These are phyloP conservation scores for Hypoxylon sp. DNA, from an alignment of 2,329 filamentous ascomycete species.

Conservation along the genomic window DNA sequence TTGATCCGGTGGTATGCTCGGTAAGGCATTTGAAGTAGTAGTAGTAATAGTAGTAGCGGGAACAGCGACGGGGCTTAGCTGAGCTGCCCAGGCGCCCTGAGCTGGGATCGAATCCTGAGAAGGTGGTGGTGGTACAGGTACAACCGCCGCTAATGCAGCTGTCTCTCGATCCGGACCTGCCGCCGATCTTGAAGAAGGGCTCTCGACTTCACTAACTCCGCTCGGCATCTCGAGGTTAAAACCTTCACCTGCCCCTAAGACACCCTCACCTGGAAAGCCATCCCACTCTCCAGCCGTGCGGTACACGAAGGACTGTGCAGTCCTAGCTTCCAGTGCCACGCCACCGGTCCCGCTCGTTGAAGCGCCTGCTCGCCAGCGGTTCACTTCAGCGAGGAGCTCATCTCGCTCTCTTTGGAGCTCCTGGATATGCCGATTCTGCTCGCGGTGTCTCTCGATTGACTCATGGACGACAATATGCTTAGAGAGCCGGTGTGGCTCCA, in stretches of 20 bases:
- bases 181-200: constrained; percentile 14
- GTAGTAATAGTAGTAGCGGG: constrained; percentile 8
- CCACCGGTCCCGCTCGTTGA: constrained; percentile 10
- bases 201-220: constrained; percentile 18
- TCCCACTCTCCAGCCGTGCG: constrained; percentile 20
- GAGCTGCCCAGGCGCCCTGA: constrained; percentile 14
- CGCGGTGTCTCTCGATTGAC: constrained; percentile 53
- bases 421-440: constrained; percentile 47
- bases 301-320: constrained; percentile 26
- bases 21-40: constrained; percentile 11
- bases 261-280: constrained; percentile 13
- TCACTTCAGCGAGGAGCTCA: constrained; percentile 44
- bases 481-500: constrained; percentile 57
- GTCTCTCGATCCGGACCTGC: constrained; percentile 15
- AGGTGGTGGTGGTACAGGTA: constrained; percentile 12
- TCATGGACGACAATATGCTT: constrained; percentile 59
- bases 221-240: constrained; percentile 10
- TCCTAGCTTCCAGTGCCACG: constrained; percentile 21
- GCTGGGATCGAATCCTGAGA: constrained; percentile 19
- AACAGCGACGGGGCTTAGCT: constrained; percentile 12
- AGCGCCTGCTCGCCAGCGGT: constrained; percentile 45
- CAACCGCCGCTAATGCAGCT: constrained; percentile 19
- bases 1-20: constrained; percentile 18
- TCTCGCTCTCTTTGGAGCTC: constrained; percentile 47
- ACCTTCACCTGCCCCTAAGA: constrained; percentile 17